Evolutionary conservation across 768 basidiomycete genomes (phyloP).

Genomic region (Podaxis carcinomalis): DNA sequence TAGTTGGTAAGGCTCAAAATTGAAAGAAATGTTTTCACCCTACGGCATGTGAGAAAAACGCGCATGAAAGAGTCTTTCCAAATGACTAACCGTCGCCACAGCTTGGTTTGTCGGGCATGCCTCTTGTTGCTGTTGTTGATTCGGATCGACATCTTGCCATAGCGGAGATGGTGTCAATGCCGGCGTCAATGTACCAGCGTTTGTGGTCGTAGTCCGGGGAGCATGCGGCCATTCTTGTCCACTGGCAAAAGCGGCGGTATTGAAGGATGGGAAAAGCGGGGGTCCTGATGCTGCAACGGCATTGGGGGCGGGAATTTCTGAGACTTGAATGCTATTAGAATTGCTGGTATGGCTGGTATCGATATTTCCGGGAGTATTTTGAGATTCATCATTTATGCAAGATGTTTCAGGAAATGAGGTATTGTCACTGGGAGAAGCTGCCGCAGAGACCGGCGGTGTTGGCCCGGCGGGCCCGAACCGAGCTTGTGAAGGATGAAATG

Average conservation of each 20-base stretch:
- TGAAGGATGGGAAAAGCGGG: constrained; percentile 3
- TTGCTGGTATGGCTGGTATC: constrained; percentile 3
- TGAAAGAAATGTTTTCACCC: constrained; percentile 21
- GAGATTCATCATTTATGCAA: not conserved
- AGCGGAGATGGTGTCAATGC: constrained; percentile 6
- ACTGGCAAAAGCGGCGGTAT: constrained; percentile 4
- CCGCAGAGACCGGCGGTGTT: constrained; percentile 51
- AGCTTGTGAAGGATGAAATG: constrained; percentile 21
- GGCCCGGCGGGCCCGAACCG: constrained; percentile 37
- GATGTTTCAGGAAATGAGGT: constrained; percentile 1
- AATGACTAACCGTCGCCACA: not conserved
- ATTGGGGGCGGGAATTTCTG: not conserved
- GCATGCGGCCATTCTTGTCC: constrained; percentile 7
- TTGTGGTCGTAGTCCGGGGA: not conserved
- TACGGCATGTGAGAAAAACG: not conserved
- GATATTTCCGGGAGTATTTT: constrained; percentile 3
- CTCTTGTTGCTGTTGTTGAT: constrained; percentile 1
- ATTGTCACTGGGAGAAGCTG: constrained; percentile 37
- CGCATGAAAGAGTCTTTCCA: not conserved
- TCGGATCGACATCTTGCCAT: not conserved
- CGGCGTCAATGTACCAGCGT: constrained; percentile 6
- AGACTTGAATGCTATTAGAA: not conserved
- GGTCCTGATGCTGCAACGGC: not conserved
- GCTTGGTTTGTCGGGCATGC: not conserved
- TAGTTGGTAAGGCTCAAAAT: constrained; percentile 13